Evolutionary conservation across 148 eudicot species (phyloP).

Genomic region (Rhododendron williamsianum): DNA sequence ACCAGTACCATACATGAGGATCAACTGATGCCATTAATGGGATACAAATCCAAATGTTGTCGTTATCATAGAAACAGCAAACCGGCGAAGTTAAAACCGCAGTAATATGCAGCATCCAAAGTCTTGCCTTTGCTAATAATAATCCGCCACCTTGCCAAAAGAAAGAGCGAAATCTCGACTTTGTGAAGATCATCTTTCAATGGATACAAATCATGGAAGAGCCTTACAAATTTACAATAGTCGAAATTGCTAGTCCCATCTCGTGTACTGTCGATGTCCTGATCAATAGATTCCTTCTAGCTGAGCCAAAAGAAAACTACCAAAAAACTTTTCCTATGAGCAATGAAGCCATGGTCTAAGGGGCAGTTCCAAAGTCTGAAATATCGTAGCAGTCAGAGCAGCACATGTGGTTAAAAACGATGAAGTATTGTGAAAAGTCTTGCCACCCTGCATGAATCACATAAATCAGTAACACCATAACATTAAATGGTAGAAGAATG

Average conservation of each 20-base stretch:
- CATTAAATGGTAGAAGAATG: neutral
- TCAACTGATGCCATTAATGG: neutral
- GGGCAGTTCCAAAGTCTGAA: neutral
- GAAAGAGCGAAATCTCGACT: neutral
- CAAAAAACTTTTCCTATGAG: neutral
- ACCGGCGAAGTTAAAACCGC: neutral
- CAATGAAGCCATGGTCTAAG: neutral
- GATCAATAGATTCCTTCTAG: neutral
- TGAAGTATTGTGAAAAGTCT: neutral
- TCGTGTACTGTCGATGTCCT: neutral
- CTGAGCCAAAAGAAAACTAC: neutral
- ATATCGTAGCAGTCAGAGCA: neutral
- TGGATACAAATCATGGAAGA: neutral
- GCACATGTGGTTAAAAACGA: neutral
- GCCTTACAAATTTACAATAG: neutral
- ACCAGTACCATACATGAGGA: neutral
- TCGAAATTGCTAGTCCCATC: neutral
- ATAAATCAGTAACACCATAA: neutral
- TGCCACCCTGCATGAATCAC: constrained; percentile 1
- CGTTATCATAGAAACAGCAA: neutral
- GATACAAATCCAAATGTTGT: neutral
- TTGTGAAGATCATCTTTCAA: neutral
- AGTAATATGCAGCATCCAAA: neutral
- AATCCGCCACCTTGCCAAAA: neutral
- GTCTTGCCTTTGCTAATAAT: neutral